phyloP scores from a whole-genome alignment of 345 rosid genomes.

The Carallia brachiata region DNA sequence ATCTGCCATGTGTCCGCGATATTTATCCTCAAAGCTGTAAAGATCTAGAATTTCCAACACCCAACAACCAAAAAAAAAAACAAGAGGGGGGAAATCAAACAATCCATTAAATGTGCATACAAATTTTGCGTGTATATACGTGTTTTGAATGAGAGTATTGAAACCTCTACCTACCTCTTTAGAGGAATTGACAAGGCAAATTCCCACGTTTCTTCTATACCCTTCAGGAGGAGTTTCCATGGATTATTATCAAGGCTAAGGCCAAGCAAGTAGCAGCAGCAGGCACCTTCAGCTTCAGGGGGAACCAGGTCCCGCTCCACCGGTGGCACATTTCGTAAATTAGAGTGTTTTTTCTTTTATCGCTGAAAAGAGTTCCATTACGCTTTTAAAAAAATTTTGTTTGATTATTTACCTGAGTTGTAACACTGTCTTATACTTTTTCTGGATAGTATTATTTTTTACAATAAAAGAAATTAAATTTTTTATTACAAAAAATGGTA shows the following conservation, averaged over 20 bases:
- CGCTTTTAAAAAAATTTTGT: too few relatives aligned
- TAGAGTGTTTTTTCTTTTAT: neutral
- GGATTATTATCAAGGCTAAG: slow-evolving; percentile 7
- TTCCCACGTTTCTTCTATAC: slow-evolving; percentile 29
- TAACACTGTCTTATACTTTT: too few relatives aligned
- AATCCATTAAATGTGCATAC: too few relatives aligned
- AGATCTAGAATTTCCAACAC: slow-evolving; percentile 19
- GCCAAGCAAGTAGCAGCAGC: slow-evolving; percentile 21
- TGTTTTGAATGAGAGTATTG: too few relatives aligned
- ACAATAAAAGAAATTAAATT: too few relatives aligned
- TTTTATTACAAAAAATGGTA: too few relatives aligned
- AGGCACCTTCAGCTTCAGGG: neutral
- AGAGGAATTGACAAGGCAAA: slow-evolving; percentile 24
- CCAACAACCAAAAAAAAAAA: neutral
- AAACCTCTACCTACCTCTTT: slow-evolving; percentile 17
- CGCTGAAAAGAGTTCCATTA: too few relatives aligned
- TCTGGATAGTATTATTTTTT: too few relatives aligned
- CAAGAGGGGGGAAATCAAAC: too few relatives aligned
- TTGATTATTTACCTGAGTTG: too few relatives aligned
- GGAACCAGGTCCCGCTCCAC: neutral
- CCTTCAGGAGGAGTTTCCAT: slow-evolving; percentile 28
- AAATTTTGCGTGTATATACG: too few relatives aligned
- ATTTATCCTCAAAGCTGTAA: slow-evolving; percentile 25
- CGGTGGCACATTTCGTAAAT: slow-evolving; percentile 32
- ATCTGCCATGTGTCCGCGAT: slow-evolving; percentile 26